Percentiles rank a stretch among this genome's conserved stretches.
These are phyloP conservation scores for Leptomonas pyrrhocoris DNA, from an alignment of 208 protist species.

Conservation along the genomic window DNA sequence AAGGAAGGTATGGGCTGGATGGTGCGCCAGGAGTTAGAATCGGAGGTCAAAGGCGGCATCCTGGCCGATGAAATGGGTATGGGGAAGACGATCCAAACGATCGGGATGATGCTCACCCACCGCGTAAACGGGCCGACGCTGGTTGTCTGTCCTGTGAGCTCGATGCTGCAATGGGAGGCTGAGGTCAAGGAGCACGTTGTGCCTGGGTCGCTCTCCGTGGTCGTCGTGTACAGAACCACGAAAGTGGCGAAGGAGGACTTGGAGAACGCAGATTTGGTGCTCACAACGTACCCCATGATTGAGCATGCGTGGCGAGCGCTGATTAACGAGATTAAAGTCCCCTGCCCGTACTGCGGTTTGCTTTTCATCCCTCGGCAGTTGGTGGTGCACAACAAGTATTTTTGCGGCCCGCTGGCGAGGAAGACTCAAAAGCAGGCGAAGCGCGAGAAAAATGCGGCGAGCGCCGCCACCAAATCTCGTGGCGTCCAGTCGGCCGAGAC, in stretches of 20 bases:
- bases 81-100: conserved; percentile 97
- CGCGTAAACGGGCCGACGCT: conserved; percentile 80
- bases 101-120: conserved; percentile 86
- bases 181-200: conserved; percentile 86
- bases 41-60: conserved; percentile 89
- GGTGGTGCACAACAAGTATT: conserved; percentile 93
- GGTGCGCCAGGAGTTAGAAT: conserved; percentile 69
- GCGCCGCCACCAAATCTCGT: conserved; percentile 13
- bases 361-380: conserved; percentile 90
- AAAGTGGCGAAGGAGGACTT: conserved; percentile 66
- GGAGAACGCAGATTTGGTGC: conserved; percentile 91
- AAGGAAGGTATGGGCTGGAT: conserved; percentile 90
- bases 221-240: conserved; percentile 75
- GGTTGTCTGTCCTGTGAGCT: conserved; percentile 91
- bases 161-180: conserved; percentile 93
- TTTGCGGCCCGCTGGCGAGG: conserved; percentile 89
- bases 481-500: conserved; percentile 71
- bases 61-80: conserved; percentile 99
- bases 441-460: conserved; percentile 61
- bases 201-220: conserved; percentile 64
- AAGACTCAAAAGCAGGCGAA: conserved; percentile 86
- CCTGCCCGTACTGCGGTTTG: conserved; percentile 88
- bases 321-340: conserved; percentile 83
- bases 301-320: conserved; percentile 89
- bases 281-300: conserved; percentile 94